phyloP scores from a whole-genome alignment of 148 eudicot species.

The Silene uniflora region DNA sequence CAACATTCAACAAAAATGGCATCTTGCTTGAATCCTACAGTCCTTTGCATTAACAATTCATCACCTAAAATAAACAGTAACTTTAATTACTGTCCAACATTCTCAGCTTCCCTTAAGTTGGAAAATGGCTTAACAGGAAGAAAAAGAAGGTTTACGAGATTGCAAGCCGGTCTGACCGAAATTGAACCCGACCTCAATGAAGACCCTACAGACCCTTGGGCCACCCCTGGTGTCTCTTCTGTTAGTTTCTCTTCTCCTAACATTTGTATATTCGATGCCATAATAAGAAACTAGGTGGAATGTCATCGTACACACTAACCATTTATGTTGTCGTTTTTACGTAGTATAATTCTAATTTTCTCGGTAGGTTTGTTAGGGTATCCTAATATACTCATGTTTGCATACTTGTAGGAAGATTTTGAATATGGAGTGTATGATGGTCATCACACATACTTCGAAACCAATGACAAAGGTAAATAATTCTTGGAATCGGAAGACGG shows the following conservation, averaged over 20 bases:
- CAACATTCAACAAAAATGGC: constrained; percentile 17
- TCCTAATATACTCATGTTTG: too few species aligned
- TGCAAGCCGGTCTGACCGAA: constrained; percentile 55
- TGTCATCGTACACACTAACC: not conserved
- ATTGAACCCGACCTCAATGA: constrained; percentile 84
- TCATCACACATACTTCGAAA: constrained; percentile 74
- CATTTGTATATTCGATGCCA: not conserved
- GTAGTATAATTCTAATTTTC: too few species aligned
- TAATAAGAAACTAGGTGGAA: too few species aligned
- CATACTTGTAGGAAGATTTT: constrained; percentile 75
- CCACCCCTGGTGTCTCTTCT: constrained; percentile 44
- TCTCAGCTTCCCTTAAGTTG: constrained; percentile 2
- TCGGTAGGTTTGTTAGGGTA: too few species aligned
- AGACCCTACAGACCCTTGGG: constrained; percentile 76
- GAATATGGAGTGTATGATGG: constrained; percentile 62
- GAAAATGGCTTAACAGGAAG: not conserved
- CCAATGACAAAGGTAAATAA: constrained; percentile 53
- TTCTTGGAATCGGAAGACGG: not conserved
- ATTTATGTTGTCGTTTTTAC: too few species aligned
- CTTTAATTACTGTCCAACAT: not conserved
- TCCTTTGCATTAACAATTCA: constrained; percentile 14
- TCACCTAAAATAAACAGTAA: constrained; percentile 10
- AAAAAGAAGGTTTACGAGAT: constrained; percentile 8
- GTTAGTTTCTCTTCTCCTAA: constrained; percentile 35
- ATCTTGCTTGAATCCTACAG: constrained; percentile 15